Percentiles rank a stretch among this genome's conserved stretches.
phyloP scores from a whole-genome alignment of 1,284 basidiomycete species.

The Tilletia setariae region DNA sequence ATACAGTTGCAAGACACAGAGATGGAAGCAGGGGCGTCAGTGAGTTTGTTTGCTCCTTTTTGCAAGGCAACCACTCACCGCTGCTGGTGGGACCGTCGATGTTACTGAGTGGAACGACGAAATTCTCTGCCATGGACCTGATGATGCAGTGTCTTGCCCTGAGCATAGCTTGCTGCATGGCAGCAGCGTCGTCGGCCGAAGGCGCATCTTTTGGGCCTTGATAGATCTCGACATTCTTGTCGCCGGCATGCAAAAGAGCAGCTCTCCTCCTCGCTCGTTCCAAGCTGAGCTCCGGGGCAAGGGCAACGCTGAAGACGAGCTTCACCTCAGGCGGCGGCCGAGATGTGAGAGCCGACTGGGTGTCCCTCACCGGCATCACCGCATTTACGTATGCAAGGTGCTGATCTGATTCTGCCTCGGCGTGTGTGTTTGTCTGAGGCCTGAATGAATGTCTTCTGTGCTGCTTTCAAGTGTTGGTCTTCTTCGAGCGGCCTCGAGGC shows the following conservation, averaged over 20 bases:
- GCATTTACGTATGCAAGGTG: too few relatives aligned
- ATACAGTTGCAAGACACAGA: background rate
- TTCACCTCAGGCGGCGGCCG: background rate
- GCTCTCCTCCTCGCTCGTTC: constrained; percentile 1
- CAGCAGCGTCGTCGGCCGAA: background rate
- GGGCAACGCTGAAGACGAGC: constrained; percentile 3
- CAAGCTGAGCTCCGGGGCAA: background rate
- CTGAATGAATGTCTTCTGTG: too few relatives aligned
- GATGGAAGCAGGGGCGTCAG: background rate
- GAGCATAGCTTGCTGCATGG: background rate
- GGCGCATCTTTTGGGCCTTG: background rate
- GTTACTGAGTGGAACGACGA: constrained; percentile 18
- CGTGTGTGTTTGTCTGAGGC: too few relatives aligned
- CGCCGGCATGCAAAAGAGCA: background rate
- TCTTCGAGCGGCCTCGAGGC: too few relatives aligned
- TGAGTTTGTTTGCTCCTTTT: background rate
- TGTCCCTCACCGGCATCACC: constrained; percentile 3
- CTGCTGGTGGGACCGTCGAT: background rate
- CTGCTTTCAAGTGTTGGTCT: constrained; percentile 14
- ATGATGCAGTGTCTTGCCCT: constrained; percentile 2
- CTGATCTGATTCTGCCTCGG: too few relatives aligned
- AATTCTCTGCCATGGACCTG: constrained; percentile 10
- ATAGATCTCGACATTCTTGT: background rate
- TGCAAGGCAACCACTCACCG: background rate
- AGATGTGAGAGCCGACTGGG: background rate